phyloP scores from a whole-genome alignment of 2,329 filamentous ascomycete genomes.

The Colletotrichum nymphaeae region DNA sequence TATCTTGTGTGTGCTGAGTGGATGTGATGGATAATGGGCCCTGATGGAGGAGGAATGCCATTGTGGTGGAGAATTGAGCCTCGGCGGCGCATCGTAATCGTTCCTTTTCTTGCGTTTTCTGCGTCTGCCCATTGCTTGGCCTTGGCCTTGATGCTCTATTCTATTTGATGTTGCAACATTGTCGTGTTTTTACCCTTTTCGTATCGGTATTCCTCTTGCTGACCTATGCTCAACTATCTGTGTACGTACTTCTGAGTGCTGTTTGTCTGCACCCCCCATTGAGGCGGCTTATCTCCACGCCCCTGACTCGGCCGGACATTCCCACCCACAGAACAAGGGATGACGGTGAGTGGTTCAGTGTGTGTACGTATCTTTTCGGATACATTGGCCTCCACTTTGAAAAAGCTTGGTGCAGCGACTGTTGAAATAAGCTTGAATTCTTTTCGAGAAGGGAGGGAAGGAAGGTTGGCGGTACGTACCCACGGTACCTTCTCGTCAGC shows the following conservation, averaged over 20 bases:
- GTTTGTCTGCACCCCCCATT: too few relatives aligned
- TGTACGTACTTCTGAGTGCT: too few relatives aligned
- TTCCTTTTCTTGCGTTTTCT: neutral
- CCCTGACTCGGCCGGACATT: slow-evolving; percentile 3
- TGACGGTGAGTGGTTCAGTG: neutral
- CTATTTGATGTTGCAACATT: neutral
- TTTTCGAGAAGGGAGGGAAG: slow-evolving; percentile 33
- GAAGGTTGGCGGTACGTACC: slow-evolving; percentile 13
- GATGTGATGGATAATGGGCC: neutral
- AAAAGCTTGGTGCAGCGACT: slow-evolving; percentile 35
- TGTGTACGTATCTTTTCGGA: neutral
- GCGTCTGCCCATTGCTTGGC: neutral
- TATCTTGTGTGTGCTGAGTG: neutral
- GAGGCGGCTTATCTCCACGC: neutral
- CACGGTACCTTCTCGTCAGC: neutral
- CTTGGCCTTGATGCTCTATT: neutral
- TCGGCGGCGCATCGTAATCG: slow-evolving; percentile 18
- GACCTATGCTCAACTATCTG: too few relatives aligned
- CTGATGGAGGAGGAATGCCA: neutral
- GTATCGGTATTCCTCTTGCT: neutral
- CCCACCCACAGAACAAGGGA: neutral
- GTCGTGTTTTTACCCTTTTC: slow-evolving; percentile 9
- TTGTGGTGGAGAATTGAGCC: neutral
- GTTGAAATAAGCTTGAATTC: slow-evolving; percentile 37
- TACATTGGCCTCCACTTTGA: slow-evolving; percentile 29